Evolutionary conservation across 2,329 filamentous ascomycete species (phyloP).

Genomic region (Fusarium sp.): DNA sequence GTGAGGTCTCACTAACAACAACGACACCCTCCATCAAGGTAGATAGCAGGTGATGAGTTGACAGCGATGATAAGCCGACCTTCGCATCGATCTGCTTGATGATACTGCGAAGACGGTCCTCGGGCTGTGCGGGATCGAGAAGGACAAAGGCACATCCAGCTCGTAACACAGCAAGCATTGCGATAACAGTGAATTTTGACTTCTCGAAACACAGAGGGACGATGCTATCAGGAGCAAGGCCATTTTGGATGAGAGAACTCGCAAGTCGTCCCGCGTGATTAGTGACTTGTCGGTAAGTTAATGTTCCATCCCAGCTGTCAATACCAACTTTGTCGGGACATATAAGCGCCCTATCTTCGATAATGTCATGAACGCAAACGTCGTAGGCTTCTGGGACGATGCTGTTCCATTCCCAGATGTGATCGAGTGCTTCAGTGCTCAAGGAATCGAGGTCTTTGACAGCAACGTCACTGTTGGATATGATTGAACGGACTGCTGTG

Average conservation of each 20-base stretch:
- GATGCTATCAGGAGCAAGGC: conserved; percentile 16
- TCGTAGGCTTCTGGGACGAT: not conserved
- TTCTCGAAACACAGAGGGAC: conserved; percentile 34
- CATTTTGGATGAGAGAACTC: not conserved
- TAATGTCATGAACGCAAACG: not conserved
- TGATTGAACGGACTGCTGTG: not conserved
- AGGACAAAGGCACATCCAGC: conserved; percentile 2
- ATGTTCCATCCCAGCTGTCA: conserved; percentile 4
- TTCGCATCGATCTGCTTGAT: not conserved
- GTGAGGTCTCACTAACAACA: not conserved
- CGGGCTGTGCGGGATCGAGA: not conserved
- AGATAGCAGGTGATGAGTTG: not conserved
- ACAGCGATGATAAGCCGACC: not conserved
- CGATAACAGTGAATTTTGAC: conserved; percentile 1
- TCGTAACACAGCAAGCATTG: not conserved
- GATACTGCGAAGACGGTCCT: conserved; percentile 2
- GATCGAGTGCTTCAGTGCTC: not conserved
- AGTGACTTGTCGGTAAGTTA: not conserved
- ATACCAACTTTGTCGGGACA: not conserved
- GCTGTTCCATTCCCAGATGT: not conserved
- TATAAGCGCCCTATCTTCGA: not conserved
- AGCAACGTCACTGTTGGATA: conserved; percentile 1
- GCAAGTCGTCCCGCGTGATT: not conserved
- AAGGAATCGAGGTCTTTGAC: not conserved
- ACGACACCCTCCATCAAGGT: not conserved